These are phyloP conservation scores for Volvox reticuliferus DNA, from an alignment of 139 green algal genomes.

Conservation along the genomic window DNA sequence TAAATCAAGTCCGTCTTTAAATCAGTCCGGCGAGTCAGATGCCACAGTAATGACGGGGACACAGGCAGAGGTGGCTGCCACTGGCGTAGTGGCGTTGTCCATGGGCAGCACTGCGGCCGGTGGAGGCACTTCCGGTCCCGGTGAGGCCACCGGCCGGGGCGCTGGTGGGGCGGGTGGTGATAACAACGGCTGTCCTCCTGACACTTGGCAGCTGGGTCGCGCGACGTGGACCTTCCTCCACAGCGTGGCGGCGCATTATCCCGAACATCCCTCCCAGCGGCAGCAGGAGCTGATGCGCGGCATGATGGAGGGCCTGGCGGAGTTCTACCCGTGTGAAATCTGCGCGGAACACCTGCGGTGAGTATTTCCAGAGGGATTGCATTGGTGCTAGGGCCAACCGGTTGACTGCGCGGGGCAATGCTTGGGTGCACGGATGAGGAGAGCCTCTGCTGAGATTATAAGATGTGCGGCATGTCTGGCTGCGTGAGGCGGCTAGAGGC, in stretches of 20 bases:
- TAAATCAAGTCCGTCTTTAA: too few relatives aligned
- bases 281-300: constrained; percentile 64
- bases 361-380: neutral
- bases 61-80: neutral
- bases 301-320: constrained; percentile 60
- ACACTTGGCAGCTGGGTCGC: constrained; percentile 61
- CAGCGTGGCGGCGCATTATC: constrained; percentile 76
- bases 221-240: constrained; percentile 79
- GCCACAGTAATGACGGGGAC: neutral
- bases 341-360: constrained; percentile 63
- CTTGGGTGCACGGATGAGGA: too few relatives aligned
- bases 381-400: too few relatives aligned
- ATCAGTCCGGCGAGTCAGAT: neutral
- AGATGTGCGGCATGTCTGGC: too few relatives aligned
- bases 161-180: neutral
- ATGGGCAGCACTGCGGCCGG: neutral
- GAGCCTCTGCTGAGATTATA: too few relatives aligned
- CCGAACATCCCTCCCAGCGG: constrained; percentile 50
- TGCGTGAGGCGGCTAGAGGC: too few relatives aligned
- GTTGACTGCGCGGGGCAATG: too few relatives aligned
- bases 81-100: neutral
- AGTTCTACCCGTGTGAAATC: constrained; percentile 71
- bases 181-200: constrained; percentile 48
- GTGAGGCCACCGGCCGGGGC: neutral
- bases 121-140: neutral